Conservation (phyloP, 2,329 filamentous ascomycete species). For the Aspergillus pseudotamarii region DNA sequence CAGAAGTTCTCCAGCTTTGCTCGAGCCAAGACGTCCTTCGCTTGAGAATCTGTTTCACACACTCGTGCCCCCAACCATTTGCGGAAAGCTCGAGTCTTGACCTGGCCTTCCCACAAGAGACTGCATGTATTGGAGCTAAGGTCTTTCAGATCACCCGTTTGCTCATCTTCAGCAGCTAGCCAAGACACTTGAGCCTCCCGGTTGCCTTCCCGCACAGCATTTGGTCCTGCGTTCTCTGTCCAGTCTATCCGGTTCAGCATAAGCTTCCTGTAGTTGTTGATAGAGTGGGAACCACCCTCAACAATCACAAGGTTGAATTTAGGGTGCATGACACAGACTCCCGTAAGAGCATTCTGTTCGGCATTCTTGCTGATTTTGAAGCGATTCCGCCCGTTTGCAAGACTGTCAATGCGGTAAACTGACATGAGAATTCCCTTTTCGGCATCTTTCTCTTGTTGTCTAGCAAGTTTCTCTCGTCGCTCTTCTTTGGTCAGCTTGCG, state of each 20-base stretch:
- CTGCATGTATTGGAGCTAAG: constrained; percentile 79
- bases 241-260: constrained; percentile 94
- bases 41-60: constrained; percentile 91
- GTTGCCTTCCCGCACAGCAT: constrained; percentile 58
- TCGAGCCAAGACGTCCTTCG: constrained; percentile 75
- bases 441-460: constrained; percentile 85
- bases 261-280: constrained; percentile 84
- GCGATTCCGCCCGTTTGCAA: constrained; percentile 90
- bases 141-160: constrained; percentile 73
- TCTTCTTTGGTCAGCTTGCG: constrained; percentile 89
- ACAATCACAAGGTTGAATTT: constrained; percentile 87
- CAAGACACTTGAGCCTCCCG: constrained; percentile 67
- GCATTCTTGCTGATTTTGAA: constrained; percentile 94
- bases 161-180: constrained; percentile 77
- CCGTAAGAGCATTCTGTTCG: constrained; percentile 82
- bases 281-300: constrained; percentile 83
- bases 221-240: constrained; percentile 81
- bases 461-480: constrained; percentile 76
- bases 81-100: constrained; percentile 76
- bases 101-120: constrained; percentile 88
- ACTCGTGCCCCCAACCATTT: constrained; percentile 82
- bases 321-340: constrained; percentile 89
- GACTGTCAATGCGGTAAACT: constrained; percentile 84
- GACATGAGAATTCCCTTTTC: constrained; percentile 81
- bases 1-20: constrained; percentile 96